Evolutionary conservation across 2,329 filamentous ascomycete genomes (phyloP).

Genomic region (Corynespora cassiicola): DNA sequence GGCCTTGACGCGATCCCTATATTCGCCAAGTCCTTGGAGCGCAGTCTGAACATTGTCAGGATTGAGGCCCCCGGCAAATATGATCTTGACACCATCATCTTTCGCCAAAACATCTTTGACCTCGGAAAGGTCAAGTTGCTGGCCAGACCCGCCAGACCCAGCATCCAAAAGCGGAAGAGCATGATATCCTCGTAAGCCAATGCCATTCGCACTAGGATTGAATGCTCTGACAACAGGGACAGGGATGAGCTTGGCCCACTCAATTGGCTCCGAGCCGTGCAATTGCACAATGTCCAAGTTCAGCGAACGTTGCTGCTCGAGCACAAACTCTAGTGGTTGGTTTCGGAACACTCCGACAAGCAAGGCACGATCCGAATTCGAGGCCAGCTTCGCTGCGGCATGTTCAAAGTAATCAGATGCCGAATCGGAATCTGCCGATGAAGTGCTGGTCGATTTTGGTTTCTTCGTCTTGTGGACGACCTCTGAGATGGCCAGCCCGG

Average conservation of each 20-base stretch:
- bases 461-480: slow-evolving; percentile 68
- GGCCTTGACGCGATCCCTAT: slow-evolving; percentile 71
- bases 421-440: slow-evolving; percentile 33
- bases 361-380: slow-evolving; percentile 67
- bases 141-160: slow-evolving; percentile 80
- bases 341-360: slow-evolving; percentile 95
- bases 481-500: slow-evolving; percentile 80
- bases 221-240: slow-evolving; percentile 92
- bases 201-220: slow-evolving; percentile 73
- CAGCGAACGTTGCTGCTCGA: slow-evolving; percentile 78
- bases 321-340: slow-evolving; percentile 81
- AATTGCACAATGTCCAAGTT: slow-evolving; percentile 89
- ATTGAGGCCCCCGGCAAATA: slow-evolving; percentile 85
- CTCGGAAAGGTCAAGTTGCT: slow-evolving; percentile 73
- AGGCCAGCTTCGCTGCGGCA: slow-evolving; percentile 53
- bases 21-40: slow-evolving; percentile 67
- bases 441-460: slow-evolving; percentile 25
- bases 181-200: slow-evolving; percentile 81
- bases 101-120: slow-evolving; percentile 71
- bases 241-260: slow-evolving; percentile 89
- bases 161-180: slow-evolving; percentile 85
- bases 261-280: slow-evolving; percentile 88
- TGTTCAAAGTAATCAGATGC: slow-evolving; percentile 76
- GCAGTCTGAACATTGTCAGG: slow-evolving; percentile 77
- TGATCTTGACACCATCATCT: slow-evolving; percentile 74